These are phyloP conservation scores for Candida tibetensis DNA, from an alignment of 805 yeast genomes.

Conservation along the genomic window DNA sequence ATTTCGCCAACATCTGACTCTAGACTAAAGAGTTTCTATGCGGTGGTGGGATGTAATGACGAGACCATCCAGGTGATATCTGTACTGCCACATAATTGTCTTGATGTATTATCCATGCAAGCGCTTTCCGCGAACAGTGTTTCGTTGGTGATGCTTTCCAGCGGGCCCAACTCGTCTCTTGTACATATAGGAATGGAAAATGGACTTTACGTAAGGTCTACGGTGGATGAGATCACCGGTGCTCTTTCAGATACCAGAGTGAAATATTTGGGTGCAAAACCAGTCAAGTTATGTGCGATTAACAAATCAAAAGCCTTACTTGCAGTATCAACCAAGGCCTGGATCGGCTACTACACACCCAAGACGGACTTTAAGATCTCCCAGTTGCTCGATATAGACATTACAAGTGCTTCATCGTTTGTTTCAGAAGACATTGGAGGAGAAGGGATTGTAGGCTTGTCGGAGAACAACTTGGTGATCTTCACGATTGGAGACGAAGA, in stretches of 20 bases:
- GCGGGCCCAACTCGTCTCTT: slow-evolving; percentile 14
- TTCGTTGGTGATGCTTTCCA: slow-evolving; percentile 23
- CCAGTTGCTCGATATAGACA: slow-evolving; percentile 45
- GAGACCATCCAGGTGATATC: slow-evolving; percentile 67
- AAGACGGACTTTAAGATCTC: slow-evolving; percentile 39
- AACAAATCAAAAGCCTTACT: slow-evolving; percentile 11
- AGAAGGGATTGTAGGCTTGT: slow-evolving; percentile 65
- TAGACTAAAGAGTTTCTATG: slow-evolving; percentile 47
- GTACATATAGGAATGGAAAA: slow-evolving; percentile 80
- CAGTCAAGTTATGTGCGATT: slow-evolving; percentile 50
- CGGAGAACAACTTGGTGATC: slow-evolving; percentile 50
- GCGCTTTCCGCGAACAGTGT: slow-evolving; percentile 51
- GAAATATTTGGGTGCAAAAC: slow-evolving; percentile 69
- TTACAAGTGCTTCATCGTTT: slow-evolving; percentile 51
- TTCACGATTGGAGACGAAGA: slow-evolving; percentile 50
- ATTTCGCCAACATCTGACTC: slow-evolving; percentile 49
- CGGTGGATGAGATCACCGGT: slow-evolving; percentile 59
- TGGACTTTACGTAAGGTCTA: slow-evolving; percentile 72
- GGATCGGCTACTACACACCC: slow-evolving; percentile 46
- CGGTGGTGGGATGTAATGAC: slow-evolving; percentile 73
- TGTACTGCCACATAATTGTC: slow-evolving; percentile 53
- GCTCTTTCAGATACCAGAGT: slow-evolving; percentile 57
- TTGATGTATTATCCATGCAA: slow-evolving; percentile 64
- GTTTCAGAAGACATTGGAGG: slow-evolving; percentile 58
- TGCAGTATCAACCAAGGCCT: slow-evolving; percentile 55